Conservation (phyloP, 2,329 filamentous ascomycete genomes). For the Ilyonectria mors-panacis region DNA sequence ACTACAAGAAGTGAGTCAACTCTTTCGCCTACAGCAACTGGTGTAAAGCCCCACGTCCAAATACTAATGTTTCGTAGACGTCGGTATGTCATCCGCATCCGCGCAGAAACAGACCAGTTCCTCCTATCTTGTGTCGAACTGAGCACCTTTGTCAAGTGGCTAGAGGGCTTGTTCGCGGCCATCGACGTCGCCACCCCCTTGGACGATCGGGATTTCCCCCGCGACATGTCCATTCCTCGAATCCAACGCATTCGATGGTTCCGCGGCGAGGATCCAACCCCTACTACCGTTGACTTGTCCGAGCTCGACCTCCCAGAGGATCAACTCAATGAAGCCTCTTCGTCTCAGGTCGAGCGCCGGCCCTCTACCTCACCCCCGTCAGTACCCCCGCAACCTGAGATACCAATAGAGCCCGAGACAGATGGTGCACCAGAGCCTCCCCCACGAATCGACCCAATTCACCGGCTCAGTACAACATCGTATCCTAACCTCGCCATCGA, state of each 20-base stretch:
- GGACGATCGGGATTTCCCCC: conserved; percentile 77
- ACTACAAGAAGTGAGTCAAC: conserved; percentile 75
- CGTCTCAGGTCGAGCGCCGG: conserved; percentile 36
- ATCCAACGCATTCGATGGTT: conserved; percentile 68
- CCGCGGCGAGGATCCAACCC: conserved; percentile 56
- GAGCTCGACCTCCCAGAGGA: conserved; percentile 41
- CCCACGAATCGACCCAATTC: conserved; percentile 51
- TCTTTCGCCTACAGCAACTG: conserved; percentile 1
- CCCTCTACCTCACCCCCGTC: conserved; percentile 34
- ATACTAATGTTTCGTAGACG: conserved; percentile 56
- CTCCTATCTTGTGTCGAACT: conserved; percentile 77
- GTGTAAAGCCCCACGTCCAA: neutral
- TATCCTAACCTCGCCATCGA: conserved; percentile 63
- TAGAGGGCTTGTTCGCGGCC: conserved; percentile 79
- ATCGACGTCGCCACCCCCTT: conserved; percentile 80
- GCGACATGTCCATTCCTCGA: conserved; percentile 74
- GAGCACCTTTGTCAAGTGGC: conserved; percentile 77
- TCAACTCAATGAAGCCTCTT: conserved; percentile 41
- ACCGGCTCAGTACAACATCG: conserved; percentile 61
- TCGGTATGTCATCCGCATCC: conserved; percentile 78
- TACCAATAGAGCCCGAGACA: conserved; percentile 18
- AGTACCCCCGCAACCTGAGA: conserved; percentile 42
- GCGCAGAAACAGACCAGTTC: conserved; percentile 82
- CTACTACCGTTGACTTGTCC: conserved; percentile 45
- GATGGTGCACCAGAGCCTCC: conserved; percentile 41